Evolutionary conservation across 371 early-diverging fungal species (phyloP), one percentile per base, ranked within the genome.

Genomic region (Mortierella polycephala): DNA sequence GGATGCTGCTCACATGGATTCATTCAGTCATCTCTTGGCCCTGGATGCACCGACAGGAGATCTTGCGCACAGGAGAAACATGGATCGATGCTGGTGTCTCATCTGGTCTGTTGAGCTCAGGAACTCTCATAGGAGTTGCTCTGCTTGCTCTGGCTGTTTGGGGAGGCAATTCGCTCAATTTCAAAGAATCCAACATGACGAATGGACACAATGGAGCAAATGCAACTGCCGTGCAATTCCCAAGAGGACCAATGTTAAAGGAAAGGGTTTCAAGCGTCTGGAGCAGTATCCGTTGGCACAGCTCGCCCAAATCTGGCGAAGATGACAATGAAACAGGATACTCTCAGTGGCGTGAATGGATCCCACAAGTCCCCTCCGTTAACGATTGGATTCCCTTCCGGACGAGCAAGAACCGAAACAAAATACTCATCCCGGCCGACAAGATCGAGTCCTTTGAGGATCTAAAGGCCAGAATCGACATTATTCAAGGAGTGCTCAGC

Each of bases 381-480:
- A 53, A 61, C n/a, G 16, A 47, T 14, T 74, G 74, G 74, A 64
- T 69, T 14, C 74, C 74, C 5, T 63, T 53, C 51, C 41, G 51
- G 23, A 57, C 13, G 20, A 41, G 37, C 14, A 59, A 55, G 47
- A 41, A 42, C 8, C 20, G 11, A 12, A 50, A 7, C 9, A 60
- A 21, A 13, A 66, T 63, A 46, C 60, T 59, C 40, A 63, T 71
- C 30, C 76, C 76, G 16, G 37, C 66, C 0, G 71, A 61, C 7
- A 56, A 75, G 7, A 75, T 75, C n/a, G 62, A 63, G 0, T 63
- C 71, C 10, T 23, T 72, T n/a, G 79, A 71, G 23, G 72, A 67
- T 3, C 61, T 77, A 11, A 69, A 77, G 55, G 18, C 72, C 4
- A 59, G 72, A 12, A 60, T 77, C 40, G 63, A 61, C 12, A 64